Conservation (phyloP, 176 grass and related monocot genomes). For the Tillandsia fasciculata region DNA sequence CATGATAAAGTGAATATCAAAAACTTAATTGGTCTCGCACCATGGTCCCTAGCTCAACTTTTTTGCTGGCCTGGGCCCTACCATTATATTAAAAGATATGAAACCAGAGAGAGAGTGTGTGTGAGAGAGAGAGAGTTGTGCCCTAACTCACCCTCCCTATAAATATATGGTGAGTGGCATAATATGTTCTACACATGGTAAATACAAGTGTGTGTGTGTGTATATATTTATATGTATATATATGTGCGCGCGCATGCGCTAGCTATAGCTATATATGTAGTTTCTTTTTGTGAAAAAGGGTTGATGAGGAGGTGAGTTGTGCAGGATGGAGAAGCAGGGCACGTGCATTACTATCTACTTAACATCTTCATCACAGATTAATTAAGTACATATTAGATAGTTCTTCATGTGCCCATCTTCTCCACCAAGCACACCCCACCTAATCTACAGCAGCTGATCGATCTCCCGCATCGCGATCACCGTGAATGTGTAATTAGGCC, state of each 20-base stretch:
- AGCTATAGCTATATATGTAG: too few species aligned
- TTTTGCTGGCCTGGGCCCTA: not conserved
- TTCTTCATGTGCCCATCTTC: constrained; percentile 3
- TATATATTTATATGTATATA: too few species aligned
- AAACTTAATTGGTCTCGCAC: not conserved
- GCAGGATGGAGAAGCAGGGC: constrained; percentile 46
- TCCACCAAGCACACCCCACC: constrained; percentile 4
- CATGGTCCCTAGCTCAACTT: not conserved
- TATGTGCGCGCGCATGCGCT: too few species aligned
- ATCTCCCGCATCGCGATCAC: not conserved
- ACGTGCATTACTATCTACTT: constrained; percentile 31
- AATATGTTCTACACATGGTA: not conserved
- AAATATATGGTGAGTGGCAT: not conserved
- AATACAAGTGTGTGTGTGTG: too few species aligned
- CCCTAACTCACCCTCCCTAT: not conserved
- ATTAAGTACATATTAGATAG: not conserved
- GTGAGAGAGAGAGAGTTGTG: not conserved
- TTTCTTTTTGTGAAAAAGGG: too few species aligned
- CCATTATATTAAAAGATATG: not conserved
- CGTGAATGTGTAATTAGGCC: not conserved
- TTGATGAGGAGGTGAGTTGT: constrained; percentile 25
- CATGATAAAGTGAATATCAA: too few species aligned
- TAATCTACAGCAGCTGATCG: not conserved
- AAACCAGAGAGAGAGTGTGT: not conserved
- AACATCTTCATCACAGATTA: not conserved